Percentiles rank a stretch among this genome's conserved stretches.
Evolutionary conservation across 2,329 filamentous ascomycete species (phyloP).

Genomic region (Ceratocystis smalleyi): DNA sequence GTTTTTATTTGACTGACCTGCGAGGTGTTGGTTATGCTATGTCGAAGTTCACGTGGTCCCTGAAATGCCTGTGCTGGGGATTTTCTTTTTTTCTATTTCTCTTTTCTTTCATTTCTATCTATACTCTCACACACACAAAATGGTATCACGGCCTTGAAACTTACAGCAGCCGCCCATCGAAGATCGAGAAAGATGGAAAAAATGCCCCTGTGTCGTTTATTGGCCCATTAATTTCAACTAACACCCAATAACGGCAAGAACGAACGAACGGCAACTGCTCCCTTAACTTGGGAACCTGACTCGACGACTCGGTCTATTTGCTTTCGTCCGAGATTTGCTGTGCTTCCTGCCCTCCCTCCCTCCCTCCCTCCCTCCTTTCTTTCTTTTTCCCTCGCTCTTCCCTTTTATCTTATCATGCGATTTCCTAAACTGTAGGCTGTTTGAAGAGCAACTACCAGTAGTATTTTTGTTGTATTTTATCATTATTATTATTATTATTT

Average conservation of each 20-base stretch:
- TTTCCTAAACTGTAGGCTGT: too few relatives aligned
- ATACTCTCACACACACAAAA: too few relatives aligned
- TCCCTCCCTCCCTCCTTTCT: not conserved
- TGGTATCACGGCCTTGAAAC: too few relatives aligned
- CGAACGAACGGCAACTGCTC: not conserved
- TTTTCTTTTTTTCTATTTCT: not conserved
- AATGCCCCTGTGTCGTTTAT: not conserved
- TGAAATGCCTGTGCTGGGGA: not conserved
- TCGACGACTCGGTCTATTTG: not conserved
- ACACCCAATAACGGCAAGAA: not conserved
- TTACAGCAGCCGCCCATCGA: too few relatives aligned
- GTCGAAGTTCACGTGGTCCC: not conserved
- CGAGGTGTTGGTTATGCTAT: too few relatives aligned
- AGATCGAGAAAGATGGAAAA: not conserved
- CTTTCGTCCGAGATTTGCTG: not conserved
- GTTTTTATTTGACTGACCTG: too few relatives aligned
- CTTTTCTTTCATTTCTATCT: not conserved
- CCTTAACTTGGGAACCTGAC: not conserved
- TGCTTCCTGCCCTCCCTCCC: not conserved
- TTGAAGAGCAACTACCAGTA: too few relatives aligned
- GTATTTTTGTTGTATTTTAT: too few relatives aligned
- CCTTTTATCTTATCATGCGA: not conserved
- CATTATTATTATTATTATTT: too few relatives aligned
- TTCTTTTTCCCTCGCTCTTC: not conserved
- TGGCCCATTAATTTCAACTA: not conserved